phyloP scores from a whole-genome alignment of 371 early-diverging fungal species.

The Mucor sp. region DNA sequence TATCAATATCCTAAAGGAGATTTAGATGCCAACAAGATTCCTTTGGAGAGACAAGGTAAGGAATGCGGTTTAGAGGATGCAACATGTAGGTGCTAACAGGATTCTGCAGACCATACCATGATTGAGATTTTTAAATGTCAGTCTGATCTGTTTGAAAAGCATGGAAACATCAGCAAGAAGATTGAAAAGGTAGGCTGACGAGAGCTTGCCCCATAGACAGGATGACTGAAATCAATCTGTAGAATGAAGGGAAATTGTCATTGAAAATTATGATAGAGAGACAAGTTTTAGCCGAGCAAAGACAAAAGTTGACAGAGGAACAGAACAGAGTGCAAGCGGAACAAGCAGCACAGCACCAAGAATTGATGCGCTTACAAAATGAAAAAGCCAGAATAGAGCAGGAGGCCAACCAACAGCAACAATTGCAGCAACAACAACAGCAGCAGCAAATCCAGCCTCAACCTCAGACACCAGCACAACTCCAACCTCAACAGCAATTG shows the following conservation, averaged over 20 bases:
- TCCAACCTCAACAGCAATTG: background rate
- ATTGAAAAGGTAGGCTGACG: conserved; percentile 24
- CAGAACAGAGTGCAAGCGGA: conserved; percentile 42
- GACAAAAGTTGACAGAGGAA: conserved; percentile 39
- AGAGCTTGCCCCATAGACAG: background rate
- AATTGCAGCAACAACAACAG: conserved; percentile 6
- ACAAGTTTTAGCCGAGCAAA: conserved; percentile 38
- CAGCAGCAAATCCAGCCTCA: background rate
- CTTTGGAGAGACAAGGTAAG: conserved; percentile 43
- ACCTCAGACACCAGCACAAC: background rate
- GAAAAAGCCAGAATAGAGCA: conserved; percentile 39
- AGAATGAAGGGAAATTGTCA: conserved; percentile 22
- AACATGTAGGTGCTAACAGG: background rate
- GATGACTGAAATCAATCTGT: background rate
- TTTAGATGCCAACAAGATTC: conserved; percentile 60
- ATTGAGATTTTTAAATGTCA: conserved; percentile 48
- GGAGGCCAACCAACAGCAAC: conserved; percentile 11
- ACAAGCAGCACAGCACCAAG: conserved; percentile 49
- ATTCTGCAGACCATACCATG: conserved; percentile 35
- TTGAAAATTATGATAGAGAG: conserved; percentile 34
- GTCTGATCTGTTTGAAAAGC: conserved; percentile 38
- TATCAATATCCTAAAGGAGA: conserved; percentile 68
- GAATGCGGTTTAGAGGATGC: too few relatives aligned
- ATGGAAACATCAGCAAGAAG: conserved; percentile 20
- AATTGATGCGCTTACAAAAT: conserved; percentile 36